phyloP scores from a whole-genome alignment of 768 basidiomycete species.

The Suillus subaureus region DNA sequence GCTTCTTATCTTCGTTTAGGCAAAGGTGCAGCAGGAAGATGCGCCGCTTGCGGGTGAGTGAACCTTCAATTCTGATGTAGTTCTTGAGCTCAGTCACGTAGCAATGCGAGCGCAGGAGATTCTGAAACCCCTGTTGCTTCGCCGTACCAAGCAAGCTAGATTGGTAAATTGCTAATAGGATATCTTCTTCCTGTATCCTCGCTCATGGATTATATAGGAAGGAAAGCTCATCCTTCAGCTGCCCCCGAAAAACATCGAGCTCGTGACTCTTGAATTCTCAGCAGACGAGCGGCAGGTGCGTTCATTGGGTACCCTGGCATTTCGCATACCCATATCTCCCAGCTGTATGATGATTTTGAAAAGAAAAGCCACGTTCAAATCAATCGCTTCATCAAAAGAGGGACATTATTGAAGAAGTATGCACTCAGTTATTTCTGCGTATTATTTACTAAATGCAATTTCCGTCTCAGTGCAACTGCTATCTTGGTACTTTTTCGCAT shows the following conservation, averaged over 20 bases:
- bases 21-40: constrained; percentile 53
- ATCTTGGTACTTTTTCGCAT: constrained; percentile 4
- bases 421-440: constrained; percentile 23
- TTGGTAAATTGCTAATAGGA: constrained; percentile 26
- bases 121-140: constrained; percentile 65
- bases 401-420: constrained; percentile 75
- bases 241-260: constrained; percentile 58
- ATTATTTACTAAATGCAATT: constrained; percentile 3
- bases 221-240: constrained; percentile 71
- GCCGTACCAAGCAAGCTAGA: constrained; percentile 69
- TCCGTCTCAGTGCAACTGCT: neutral
- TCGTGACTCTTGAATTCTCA: constrained; percentile 64
- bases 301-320: neutral
- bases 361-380: constrained; percentile 53
- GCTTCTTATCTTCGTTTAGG: constrained; percentile 32
- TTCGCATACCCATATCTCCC: neutral
- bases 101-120: constrained; percentile 69
- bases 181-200: neutral
- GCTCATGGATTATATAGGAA: constrained; percentile 37
- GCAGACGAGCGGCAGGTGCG: constrained; percentile 64
- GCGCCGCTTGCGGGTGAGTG: constrained; percentile 60
- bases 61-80: neutral
- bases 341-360: constrained; percentile 65
- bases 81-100: constrained; percentile 5
- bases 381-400: constrained; percentile 60